A percentile compares a stretch with the other conserved stretches of the same genome.
Evolutionary conservation across 2,329 filamentous ascomycete species (phyloP).

Genomic region (Xylaria sp.): DNA sequence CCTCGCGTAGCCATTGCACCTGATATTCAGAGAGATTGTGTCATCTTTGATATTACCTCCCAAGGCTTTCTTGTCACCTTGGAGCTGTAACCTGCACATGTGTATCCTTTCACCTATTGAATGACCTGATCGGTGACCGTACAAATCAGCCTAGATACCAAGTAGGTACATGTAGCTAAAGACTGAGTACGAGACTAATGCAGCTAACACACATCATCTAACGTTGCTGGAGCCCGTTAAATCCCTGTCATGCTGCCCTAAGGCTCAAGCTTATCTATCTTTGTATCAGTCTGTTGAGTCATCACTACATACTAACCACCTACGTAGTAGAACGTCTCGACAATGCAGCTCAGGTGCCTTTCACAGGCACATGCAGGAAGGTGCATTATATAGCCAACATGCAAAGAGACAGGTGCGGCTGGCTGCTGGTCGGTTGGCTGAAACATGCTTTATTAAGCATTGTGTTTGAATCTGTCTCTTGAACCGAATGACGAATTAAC

Average conservation of each 20-base stretch:
- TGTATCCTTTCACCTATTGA: background rate
- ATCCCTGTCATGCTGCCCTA: too few relatives aligned
- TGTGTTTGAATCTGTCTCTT: background rate
- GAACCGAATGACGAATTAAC: background rate
- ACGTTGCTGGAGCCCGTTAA: background rate
- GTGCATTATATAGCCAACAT: constrained; percentile 3
- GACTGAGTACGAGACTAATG: too few relatives aligned
- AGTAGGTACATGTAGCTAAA: background rate
- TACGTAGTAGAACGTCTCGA: background rate
- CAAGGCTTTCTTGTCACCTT: background rate
- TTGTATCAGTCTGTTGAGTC: background rate
- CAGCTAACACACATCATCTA: background rate
- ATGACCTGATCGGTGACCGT: constrained; percentile 2
- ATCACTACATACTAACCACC: background rate
- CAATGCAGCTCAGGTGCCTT: constrained; percentile 12
- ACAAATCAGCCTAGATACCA: background rate
- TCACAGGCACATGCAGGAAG: constrained; percentile 19
- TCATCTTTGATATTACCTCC: background rate
- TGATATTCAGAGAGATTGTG: background rate
- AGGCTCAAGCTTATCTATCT: background rate
- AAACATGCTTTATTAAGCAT: background rate
- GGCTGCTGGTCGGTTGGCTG: constrained; percentile 2
- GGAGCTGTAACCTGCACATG: background rate
- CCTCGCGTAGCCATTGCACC: background rate
- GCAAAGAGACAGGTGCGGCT: background rate